Conservation (phyloP, 495 filamentous ascomycete genomes). For the Hyaloscypha hepaticicola region DNA sequence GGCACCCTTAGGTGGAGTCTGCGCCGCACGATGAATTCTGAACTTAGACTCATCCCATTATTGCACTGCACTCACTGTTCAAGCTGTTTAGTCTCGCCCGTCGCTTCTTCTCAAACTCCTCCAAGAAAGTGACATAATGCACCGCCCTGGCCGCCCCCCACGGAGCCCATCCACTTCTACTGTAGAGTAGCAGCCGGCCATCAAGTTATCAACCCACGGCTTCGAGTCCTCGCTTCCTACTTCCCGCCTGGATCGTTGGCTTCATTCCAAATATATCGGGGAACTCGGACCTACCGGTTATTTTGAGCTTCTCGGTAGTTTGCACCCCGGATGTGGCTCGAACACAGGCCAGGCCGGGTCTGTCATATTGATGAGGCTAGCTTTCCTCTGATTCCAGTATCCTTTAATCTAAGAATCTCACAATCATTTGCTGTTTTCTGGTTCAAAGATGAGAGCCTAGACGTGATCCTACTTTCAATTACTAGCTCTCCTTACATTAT, state of each 20-base stretch:
- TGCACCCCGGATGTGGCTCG: not conserved
- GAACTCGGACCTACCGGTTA: not conserved
- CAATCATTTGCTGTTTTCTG: no score
- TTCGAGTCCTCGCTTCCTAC: not conserved
- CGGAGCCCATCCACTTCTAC: not conserved
- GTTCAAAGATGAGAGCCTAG: no score
- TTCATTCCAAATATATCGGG: not conserved
- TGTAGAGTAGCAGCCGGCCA: not conserved
- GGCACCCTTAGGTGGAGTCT: no score
- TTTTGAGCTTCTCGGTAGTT: not conserved
- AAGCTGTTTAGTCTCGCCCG: not conserved
- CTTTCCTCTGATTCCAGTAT: not conserved
- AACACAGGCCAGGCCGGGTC: not conserved
- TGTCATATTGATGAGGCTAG: not conserved
- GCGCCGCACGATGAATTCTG: not conserved
- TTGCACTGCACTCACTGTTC: not conserved
- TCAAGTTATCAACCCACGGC: not conserved
- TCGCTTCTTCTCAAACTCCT: not conserved
- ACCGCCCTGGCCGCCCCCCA: not conserved
- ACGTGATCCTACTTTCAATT: no score
- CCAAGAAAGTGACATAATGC: not conserved
- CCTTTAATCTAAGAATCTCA: no score
- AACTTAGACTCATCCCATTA: not conserved
- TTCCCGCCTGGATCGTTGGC: not conserved
- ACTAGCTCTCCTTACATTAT: no score